Evolutionary conservation across 2,329 filamentous ascomycete genomes (phyloP), one percentile per base, ranked within the genome.

Genomic region (Xylariaceae sp.): DNA sequence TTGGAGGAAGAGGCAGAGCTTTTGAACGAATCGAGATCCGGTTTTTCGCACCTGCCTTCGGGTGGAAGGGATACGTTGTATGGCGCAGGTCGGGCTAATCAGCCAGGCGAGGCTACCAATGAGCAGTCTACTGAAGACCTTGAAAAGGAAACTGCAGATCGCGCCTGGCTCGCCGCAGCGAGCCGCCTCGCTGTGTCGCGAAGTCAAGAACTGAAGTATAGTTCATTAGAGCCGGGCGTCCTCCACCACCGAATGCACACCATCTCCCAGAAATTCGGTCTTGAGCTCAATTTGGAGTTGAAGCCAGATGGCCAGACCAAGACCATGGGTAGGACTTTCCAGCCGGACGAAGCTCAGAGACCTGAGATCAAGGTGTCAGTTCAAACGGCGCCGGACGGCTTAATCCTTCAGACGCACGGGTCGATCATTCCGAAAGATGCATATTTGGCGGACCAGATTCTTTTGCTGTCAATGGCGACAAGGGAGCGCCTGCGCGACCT

Each of bases 1-100:
- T 75, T 96, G 51, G 86, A 88, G 60, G 91, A 91, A 64, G 92
- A 96, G 73, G 90, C 95, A 70, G 89, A 92, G 67, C 89, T 86
- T 65, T 80, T 94, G 73, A 87, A 90, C 50, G 86, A 85, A 66
- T 74, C 80, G 55, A 74, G 80, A 69, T 78, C 80, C 51, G 77
- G 86, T 11, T 82, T 82, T 62, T 76, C 77, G 11, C 76, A 83
- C 18, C 83, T 87, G 62, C 75, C 80, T 6, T 75, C 84, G 1
- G 81, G 82, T 10, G 72, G 77, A 47, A 82, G 82, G 64, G 75
- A 78, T 4, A 83, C 79, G 3, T 85, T 88, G 62, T 88, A 87
- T 62, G 85, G 86, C 17, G 80, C 84, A 15, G 86, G 87, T 2
- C 76, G 81, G n/a, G 82, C 84, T 11, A 89, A 87, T 59, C 87